Evolutionary conservation across 169 alveolate genomes (phyloP), one percentile per base, ranked within the genome.

Genomic region (Amoebophrya sp.): DNA sequence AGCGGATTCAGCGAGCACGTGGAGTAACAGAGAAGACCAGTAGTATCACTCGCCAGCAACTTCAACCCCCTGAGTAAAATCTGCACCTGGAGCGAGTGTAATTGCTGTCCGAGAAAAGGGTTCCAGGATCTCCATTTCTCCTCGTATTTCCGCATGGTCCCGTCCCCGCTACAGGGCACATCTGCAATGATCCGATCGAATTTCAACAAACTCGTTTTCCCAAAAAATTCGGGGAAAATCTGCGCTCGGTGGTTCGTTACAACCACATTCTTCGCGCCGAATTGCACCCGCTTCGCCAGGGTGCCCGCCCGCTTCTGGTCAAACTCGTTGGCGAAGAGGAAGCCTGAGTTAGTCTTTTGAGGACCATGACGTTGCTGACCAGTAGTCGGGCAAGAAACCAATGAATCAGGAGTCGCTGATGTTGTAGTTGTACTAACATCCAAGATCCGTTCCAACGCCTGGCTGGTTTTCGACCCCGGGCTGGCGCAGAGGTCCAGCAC

Each of bases 81-180:
- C 92, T 91, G 95, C 83, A 91, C 40, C 89, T 93, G 95, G 53
- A 93, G 93, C 53, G 92, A 23, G 53, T 93, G 95, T 39, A 92
- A 40, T 3, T 93, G 93, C 12, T 47, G 77, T 39, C 90, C 93
- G 33, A 83, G 90, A 89, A 55, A 33, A 14, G 77, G 77, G 55
- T 40, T 33, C 94, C 94, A 91, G 32, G 83, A 12, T 7, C 83
- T 7, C 83, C 83, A 66, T 25, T 66, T 66, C 35, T 66, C 83
- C 83, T 66, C 83, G 83, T 66, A 66, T 94, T 98, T 98, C 90
- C 99, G 95, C 90, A 98, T 94, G 18, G 99, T 98, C 1, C 99
- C 99, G 92, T 98, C 99, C 38, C 99, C 98, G 54, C 98, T 94
- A 92, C 99, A 98, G 10, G 99, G 99, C 29, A 97, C 99, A 92